Base-by-base conservation (phyloP, 352 stramenopile genomes). In the Phytophthora quininea region DNA sequence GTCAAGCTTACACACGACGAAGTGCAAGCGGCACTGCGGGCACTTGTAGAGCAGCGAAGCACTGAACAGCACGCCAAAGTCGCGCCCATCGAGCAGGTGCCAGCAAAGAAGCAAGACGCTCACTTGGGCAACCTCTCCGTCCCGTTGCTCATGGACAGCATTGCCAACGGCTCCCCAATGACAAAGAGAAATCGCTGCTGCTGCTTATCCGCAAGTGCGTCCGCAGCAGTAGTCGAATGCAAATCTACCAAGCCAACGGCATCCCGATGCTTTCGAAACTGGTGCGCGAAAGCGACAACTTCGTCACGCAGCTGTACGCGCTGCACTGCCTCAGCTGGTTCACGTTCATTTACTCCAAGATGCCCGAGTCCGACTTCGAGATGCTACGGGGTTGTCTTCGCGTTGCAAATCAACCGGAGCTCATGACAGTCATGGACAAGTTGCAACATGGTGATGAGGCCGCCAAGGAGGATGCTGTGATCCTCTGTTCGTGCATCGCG, bases 291-390 rank as follows among this genome's bases (percentile, higher is more conserved):
- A 32, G 51, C 2, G 54, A 66, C 9, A 66, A 55, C 38, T 74
- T 66, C 30, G 59, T 58, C 27, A 66, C 55, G 3, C 48, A 70
- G 14, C 14, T 74, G 14, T 74, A 70, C n/a, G 66, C 66, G 14
- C 50, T 74, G 27, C 66, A 74, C 24, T 74, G 66, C 50, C 32
- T 74, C 24, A 70, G 66, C 35, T 70, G 66, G 66, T 69, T 60
- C 46, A 70, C 60, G 10, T 74, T 66, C 38, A 66, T 66, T 30
- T 65, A 74, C 66, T 69, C 66, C 48, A 73, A 66, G 38, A 70
- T 69, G 55, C 58, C 38, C 54, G 60, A 69, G 8, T 53, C 45
- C 0, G 54, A 69, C 9, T 73, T 69, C 31, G 66, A 69, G 43
- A n/a, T 30, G 37, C 45, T 69, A 4, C 54, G 54, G 50, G 15